These are phyloP conservation scores for Leccinellum albellum DNA, from an alignment of 768 basidiomycete species.

Conservation along the genomic window DNA sequence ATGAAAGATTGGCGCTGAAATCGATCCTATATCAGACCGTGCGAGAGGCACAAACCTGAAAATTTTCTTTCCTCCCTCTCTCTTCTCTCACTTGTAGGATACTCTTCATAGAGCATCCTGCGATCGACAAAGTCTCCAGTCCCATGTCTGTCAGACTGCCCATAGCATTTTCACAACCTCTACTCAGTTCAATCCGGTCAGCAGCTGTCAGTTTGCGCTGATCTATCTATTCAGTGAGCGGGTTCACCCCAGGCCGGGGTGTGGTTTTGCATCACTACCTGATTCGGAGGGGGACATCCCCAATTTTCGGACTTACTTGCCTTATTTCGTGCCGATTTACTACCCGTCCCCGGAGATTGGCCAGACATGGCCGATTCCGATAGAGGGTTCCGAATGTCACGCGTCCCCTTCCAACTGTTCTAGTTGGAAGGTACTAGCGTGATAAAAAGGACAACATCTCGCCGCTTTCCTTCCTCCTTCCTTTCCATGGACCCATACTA, in stretches of 20 bases:
- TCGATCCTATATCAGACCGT: background rate
- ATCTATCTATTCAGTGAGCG: background rate
- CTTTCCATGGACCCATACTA: background rate
- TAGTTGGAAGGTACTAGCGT: background rate
- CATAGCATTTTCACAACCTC: background rate
- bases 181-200: background rate
- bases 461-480: background rate
- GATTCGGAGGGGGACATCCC: background rate
- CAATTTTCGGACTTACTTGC: background rate
- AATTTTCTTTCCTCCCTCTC: background rate
- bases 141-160: background rate
- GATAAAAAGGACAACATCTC: background rate
- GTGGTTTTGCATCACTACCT: background rate
- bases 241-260: background rate
- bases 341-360: background rate
- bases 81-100: background rate
- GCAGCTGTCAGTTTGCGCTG: background rate
- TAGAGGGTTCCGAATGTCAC: background rate
- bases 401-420: background rate
- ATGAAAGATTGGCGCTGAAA: background rate
- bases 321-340: too few species aligned
- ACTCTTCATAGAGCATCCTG: background rate
- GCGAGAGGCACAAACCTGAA: background rate
- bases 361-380: background rate
- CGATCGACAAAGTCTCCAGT: background rate